These are phyloP conservation scores for Metarhizium humberi DNA, from an alignment of 2,329 filamentous ascomycete genomes.

Conservation along the genomic window DNA sequence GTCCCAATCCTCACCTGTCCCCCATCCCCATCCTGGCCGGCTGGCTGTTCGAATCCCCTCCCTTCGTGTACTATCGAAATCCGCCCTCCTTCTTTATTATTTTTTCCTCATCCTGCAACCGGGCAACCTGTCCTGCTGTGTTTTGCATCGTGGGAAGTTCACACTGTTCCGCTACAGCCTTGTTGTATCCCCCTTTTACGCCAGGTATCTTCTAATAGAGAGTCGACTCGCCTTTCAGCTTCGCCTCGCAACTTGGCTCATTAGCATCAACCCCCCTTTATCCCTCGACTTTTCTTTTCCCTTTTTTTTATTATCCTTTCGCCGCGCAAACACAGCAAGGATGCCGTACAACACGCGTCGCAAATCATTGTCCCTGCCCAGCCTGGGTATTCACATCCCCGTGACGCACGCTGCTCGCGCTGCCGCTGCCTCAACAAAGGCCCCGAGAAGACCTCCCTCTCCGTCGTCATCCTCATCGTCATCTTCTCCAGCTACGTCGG, in stretches of 20 bases:
- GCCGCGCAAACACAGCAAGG: conserved; percentile 6
- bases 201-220: neutral
- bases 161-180: neutral
- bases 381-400: conserved; percentile 82
- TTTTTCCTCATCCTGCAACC: neutral
- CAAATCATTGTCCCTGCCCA: conserved; percentile 88
- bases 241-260: conserved; percentile 1
- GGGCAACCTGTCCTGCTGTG: neutral
- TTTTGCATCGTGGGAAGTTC: neutral
- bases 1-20: conserved; percentile 6
- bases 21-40: conserved; percentile 3
- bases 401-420: conserved; percentile 53
- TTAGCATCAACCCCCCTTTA: neutral
- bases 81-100: neutral
- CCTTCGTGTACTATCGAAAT: conserved; percentile 1
- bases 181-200: conserved; percentile 7
- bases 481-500: conserved; percentile 15
- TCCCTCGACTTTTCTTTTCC: neutral
- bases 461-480: conserved; percentile 21
- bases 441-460: conserved; percentile 20
- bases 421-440: conserved; percentile 29
- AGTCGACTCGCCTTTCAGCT: conserved; percentile 5
- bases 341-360: conserved; percentile 97
- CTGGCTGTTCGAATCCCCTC: conserved; percentile 1
- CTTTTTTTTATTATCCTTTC: neutral